Percentiles rank a stretch among this genome's conserved stretches.
phyloP scores from a whole-genome alignment of 1,284 basidiomycete genomes.

The Athelia psychrophila region DNA sequence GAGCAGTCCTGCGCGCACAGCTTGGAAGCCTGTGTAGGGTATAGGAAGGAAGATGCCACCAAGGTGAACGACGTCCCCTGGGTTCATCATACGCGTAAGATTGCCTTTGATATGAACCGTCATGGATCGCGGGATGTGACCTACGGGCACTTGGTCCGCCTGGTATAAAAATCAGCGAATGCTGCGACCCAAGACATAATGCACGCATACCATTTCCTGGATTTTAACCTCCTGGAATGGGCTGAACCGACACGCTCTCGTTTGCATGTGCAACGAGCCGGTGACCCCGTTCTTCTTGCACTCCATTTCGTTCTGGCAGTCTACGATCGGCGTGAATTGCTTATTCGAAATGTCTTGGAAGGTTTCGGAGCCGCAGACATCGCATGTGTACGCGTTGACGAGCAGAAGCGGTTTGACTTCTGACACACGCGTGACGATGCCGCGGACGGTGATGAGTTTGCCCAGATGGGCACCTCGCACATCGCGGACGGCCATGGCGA shows the following conservation, averaged over 20 bases:
- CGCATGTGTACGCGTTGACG: conserved; percentile 98
- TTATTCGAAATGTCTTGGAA: conserved; percentile 98
- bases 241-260: conserved; percentile 93
- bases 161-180: conserved; percentile 25
- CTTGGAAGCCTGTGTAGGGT: conserved; percentile 87
- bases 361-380: conserved; percentile 96
- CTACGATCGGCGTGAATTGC: conserved; percentile 85
- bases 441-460: conserved; percentile 91
- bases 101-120: conserved; percentile 91
- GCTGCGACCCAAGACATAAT: neutral
- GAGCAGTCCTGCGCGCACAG: conserved; percentile 89
- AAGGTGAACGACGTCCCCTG: conserved; percentile 94
- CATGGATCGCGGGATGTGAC: conserved; percentile 99
- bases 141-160: conserved; percentile 99
- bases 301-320: conserved; percentile 81
- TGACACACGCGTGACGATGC: conserved; percentile 97
- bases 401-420: conserved; percentile 98
- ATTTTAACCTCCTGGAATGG: conserved; percentile 99
- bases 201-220: conserved; percentile 86
- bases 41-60: conserved; percentile 90
- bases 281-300: conserved; percentile 88
- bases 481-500: conserved; percentile 86
- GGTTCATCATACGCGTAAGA: conserved; percentile 89
- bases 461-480: conserved; percentile 88
- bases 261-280: conserved; percentile 97